A percentile compares a stretch with the other conserved stretches of the same genome.
Evolutionary conservation across 176 grass and related monocot species (phyloP).

Genomic region (Bolboschoenus planiculmis): DNA sequence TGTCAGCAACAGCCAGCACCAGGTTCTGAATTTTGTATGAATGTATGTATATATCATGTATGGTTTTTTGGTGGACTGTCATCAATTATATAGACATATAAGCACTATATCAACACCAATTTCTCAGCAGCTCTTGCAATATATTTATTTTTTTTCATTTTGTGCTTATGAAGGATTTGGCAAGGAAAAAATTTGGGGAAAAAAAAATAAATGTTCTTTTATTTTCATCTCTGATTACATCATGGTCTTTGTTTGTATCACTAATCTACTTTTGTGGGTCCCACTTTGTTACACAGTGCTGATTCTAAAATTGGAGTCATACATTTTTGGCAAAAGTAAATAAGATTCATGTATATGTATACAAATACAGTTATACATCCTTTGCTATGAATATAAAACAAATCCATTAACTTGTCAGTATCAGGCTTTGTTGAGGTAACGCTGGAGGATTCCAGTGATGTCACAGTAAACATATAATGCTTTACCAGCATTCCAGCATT

Average conservation of each 20-base stretch:
- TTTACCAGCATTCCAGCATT: background rate
- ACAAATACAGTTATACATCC: background rate
- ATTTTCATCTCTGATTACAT: background rate
- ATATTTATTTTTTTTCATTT: background rate
- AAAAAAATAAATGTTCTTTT: background rate
- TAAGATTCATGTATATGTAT: background rate
- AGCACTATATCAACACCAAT: background rate
- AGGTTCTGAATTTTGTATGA: background rate
- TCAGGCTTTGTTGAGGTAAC: background rate
- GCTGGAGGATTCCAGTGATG: background rate
- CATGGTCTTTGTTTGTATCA: background rate
- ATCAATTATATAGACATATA: constrained; percentile 17
- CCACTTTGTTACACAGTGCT: background rate
- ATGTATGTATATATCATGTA: background rate
- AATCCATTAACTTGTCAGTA: background rate
- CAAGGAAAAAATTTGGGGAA: background rate
- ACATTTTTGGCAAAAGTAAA: background rate
- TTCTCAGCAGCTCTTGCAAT: background rate
- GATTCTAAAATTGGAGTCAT: background rate
- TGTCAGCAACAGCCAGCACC: background rate
- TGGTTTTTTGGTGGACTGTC: background rate
- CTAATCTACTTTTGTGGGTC: background rate
- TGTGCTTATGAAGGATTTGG: background rate
- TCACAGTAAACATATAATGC: background rate
- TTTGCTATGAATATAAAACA: background rate